phyloP scores from a whole-genome alignment of 768 basidiomycete genomes.

The Termitomyces sp. region DNA sequence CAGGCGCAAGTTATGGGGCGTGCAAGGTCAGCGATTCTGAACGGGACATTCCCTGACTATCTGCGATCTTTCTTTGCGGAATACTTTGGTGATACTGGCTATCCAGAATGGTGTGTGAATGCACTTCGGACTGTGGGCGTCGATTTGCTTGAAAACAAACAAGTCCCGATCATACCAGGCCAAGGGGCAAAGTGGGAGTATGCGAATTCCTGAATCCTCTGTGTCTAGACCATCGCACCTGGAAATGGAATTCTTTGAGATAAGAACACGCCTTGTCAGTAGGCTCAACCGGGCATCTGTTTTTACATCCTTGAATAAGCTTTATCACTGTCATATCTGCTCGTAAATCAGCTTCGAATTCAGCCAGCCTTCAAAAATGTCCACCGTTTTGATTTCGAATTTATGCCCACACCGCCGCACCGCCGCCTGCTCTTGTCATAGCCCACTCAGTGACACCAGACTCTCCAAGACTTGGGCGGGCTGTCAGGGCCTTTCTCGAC shows the following conservation, averaged over 20 bases:
- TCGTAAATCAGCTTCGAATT: too few species aligned
- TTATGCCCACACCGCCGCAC: too few species aligned
- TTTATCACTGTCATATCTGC: too few species aligned
- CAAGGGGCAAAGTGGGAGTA: constrained; percentile 81
- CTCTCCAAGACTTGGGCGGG: background rate
- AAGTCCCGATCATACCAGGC: constrained; percentile 49
- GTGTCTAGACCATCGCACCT: background rate
- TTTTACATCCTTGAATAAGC: too few species aligned
- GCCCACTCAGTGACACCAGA: too few species aligned
- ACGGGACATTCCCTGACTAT: constrained; percentile 74
- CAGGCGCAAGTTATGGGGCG: constrained; percentile 87
- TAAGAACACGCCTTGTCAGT: background rate
- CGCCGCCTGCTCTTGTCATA: too few species aligned
- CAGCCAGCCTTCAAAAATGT: too few species aligned
- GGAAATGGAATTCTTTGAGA: too few species aligned
- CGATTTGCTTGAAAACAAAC: constrained; percentile 60
- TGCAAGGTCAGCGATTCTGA: constrained; percentile 75
- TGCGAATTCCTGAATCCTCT: constrained; percentile 28
- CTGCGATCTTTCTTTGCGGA: constrained; percentile 67
- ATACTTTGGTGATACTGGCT: constrained; percentile 74
- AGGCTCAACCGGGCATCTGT: background rate
- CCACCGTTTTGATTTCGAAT: too few species aligned
- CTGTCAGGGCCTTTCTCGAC: background rate
- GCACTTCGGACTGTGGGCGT: constrained; percentile 80
- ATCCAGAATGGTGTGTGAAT: constrained; percentile 87